Conservation (phyloP, 176 grass and related monocot species). For the Tillandsia fasciculata region DNA sequence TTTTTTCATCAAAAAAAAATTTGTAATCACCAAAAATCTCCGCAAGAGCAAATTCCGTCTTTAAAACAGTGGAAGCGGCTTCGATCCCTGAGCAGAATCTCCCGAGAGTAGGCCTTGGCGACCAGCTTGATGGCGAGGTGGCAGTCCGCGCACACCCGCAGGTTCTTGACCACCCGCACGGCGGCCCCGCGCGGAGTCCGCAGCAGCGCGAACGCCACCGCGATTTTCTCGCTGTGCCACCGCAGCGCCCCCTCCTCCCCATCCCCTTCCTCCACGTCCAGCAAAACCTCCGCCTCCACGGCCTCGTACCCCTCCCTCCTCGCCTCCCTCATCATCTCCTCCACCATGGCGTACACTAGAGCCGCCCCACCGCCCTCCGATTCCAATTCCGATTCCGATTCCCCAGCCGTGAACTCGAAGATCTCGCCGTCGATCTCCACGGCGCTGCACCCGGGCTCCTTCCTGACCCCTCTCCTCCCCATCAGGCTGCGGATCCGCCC, state of each 20-base stretch:
- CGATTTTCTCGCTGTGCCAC: constrained; percentile 70
- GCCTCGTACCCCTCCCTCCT: constrained; percentile 39
- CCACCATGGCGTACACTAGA: constrained; percentile 56
- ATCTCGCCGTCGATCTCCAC: constrained; percentile 64
- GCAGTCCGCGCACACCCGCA: constrained; percentile 51
- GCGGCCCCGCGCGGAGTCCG: constrained; percentile 37
- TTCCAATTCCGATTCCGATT: constrained; percentile 1
- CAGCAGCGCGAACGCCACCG: constrained; percentile 44
- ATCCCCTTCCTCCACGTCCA: constrained; percentile 68
- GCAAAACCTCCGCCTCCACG: constrained; percentile 37
- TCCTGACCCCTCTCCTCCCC: constrained; percentile 51
- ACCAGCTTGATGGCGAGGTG: constrained; percentile 52
- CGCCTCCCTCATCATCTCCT: constrained; percentile 57
- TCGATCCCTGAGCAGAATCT: constrained; percentile 54
- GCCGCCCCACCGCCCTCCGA: no score
- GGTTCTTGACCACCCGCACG: constrained; percentile 56
- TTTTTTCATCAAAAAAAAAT: neutral
- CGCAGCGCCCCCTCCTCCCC: constrained; percentile 53
- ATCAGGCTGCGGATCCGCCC: constrained; percentile 51
- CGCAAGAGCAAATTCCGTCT: constrained; percentile 51
- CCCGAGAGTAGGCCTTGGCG: constrained; percentile 37
- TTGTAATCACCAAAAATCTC: constrained; percentile 59
- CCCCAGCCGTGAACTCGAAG: constrained; percentile 62
- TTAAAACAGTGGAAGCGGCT: constrained; percentile 62
- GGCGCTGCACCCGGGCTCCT: constrained; percentile 51